phyloP scores from a whole-genome alignment of 78 protist genomes.

The Thecamonas trahens region DNA sequence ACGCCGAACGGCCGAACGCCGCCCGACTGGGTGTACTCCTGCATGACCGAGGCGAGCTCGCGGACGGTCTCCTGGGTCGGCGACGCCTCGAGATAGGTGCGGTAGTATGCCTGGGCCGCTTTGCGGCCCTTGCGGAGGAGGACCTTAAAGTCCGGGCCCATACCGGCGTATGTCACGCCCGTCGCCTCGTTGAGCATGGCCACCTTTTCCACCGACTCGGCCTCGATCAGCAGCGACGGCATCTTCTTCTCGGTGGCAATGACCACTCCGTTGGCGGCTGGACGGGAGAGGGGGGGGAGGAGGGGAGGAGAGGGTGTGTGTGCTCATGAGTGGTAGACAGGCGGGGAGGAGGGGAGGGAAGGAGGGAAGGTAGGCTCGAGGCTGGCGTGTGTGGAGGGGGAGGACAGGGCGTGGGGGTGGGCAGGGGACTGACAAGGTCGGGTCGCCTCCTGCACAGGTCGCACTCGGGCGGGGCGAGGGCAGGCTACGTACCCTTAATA shows the following conservation, averaged over 20 bases:
- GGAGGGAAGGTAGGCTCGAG: not conserved
- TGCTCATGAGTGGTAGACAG: too few species aligned
- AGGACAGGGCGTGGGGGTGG: not conserved
- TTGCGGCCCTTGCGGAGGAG: conserved; percentile 86
- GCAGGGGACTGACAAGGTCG: not conserved
- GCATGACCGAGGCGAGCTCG: conserved; percentile 96
- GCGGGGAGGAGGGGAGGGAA: conserved; percentile 7
- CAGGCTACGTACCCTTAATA: conserved; percentile 75
- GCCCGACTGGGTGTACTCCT: conserved; percentile 98
- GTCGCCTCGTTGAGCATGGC: conserved; percentile 48
- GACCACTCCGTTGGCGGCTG: conserved; percentile 96
- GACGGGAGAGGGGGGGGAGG: not conserved
- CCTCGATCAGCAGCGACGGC: conserved; percentile 81
- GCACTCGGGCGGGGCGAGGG: conserved; percentile 1
- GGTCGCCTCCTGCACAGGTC: too few species aligned
- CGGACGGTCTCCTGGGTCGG: conserved; percentile 81
- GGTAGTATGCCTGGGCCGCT: conserved; percentile 78
- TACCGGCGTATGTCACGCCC: conserved; percentile 94
- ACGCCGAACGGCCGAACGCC: conserved; percentile 99
- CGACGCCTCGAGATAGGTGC: conserved; percentile 68
- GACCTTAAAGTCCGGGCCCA: conserved; percentile 90
- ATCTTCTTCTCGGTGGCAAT: conserved; percentile 95
- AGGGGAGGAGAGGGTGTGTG: not conserved
- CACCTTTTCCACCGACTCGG: conserved; percentile 69
- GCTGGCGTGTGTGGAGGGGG: not conserved